Evolutionary conservation across 768 basidiomycete genomes (phyloP).

Genomic region (Serendipita vermifera): DNA sequence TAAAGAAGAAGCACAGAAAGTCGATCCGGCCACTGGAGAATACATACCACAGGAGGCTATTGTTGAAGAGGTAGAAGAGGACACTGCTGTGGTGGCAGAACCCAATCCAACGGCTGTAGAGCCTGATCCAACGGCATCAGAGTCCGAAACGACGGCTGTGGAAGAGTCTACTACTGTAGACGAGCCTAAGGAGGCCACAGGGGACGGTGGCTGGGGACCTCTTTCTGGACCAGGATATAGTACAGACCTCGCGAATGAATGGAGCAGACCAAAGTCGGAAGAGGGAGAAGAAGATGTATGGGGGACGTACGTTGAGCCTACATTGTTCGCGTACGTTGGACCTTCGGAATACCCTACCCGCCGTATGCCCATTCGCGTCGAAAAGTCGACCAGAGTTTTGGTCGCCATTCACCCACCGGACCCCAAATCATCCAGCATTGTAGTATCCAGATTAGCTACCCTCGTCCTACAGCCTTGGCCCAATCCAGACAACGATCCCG

Average conservation of each 20-base stretch:
- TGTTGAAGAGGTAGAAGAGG: too few relatives aligned
- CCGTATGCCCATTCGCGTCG: conserved; percentile 52
- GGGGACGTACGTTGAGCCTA: conserved; percentile 11
- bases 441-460: conserved; percentile 28
- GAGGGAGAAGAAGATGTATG: conserved; percentile 12
- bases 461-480: conserved; percentile 47
- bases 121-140: too few relatives aligned
- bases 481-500: conserved; percentile 25
- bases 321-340: conserved; percentile 37
- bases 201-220: too few relatives aligned
- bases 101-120: too few relatives aligned
- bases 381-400: conserved; percentile 49
- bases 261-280: conserved; percentile 14
- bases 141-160: too few relatives aligned
- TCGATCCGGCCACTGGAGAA: too few relatives aligned
- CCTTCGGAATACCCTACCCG: conserved; percentile 46
- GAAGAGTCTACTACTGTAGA: too few relatives aligned
- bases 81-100: too few relatives aligned
- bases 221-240: too few relatives aligned
- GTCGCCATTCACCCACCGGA: conserved; percentile 31
- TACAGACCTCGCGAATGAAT: conserved; percentile 17
- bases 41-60: too few relatives aligned
- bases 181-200: too few relatives aligned
- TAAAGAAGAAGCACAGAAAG: background rate
- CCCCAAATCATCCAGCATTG: conserved; percentile 19